Evolutionary conservation across 139 green algal genomes (phyloP).

Genomic region (Diplosphaera chodatii): DNA sequence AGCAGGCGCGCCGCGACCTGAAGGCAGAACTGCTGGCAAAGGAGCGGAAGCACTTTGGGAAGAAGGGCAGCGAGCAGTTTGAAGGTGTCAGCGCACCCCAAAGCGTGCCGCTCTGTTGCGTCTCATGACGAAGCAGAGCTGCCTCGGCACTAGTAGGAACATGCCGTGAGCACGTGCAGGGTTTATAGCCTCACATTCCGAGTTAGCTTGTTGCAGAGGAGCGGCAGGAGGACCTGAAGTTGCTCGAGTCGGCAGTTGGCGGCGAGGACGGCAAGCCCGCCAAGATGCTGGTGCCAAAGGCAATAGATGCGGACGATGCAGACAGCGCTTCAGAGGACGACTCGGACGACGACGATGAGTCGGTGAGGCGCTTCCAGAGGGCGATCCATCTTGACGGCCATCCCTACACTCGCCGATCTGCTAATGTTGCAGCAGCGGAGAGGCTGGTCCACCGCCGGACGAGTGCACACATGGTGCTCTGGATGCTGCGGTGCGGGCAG

Average conservation of each 20-base stretch:
- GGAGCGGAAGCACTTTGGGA: conserved; percentile 66
- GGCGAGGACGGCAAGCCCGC: conserved; percentile 22
- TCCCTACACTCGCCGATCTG: too few species aligned
- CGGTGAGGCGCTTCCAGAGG: too few species aligned
- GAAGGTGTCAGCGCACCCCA: conserved; percentile 51
- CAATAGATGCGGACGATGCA: conserved; percentile 70
- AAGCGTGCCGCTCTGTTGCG: too few species aligned
- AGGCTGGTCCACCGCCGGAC: too few species aligned
- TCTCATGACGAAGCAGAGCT: too few species aligned
- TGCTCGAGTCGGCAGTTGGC: conserved; percentile 51
- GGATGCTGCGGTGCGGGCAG: too few species aligned
- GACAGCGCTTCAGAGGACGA: conserved; percentile 26
- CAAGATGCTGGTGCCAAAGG: conserved; percentile 62
- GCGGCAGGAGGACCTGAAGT: conserved; percentile 61
- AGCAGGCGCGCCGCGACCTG: conserved; percentile 51
- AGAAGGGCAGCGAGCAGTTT: conserved; percentile 58
- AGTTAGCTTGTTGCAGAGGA: conserved; percentile 52
- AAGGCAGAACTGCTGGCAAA: conserved; percentile 67
- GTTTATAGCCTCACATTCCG: background rate
- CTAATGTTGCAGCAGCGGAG: too few species aligned
- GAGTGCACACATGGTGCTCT: too few species aligned
- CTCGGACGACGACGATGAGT: conserved; percentile 63
- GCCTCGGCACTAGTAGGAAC: too few species aligned
- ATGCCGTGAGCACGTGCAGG: too few species aligned
- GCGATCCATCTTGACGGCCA: too few species aligned